phyloP scores from a whole-genome alignment of 2,329 filamentous ascomycete species.

The Cladosporium sp. region DNA sequence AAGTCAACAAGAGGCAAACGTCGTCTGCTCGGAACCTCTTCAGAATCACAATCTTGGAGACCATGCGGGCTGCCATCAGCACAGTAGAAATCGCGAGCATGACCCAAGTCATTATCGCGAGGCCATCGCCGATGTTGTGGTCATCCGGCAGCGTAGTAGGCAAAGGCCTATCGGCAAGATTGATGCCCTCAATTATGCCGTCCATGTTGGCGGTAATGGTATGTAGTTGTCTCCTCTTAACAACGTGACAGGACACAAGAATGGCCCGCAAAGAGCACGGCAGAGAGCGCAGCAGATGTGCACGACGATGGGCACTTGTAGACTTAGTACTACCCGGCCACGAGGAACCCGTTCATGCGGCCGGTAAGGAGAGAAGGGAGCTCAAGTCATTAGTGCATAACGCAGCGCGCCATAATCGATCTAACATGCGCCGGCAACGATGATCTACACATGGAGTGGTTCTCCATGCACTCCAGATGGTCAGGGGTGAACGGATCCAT shows the following conservation, averaged over 20 bases:
- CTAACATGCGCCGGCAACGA: slow-evolving; percentile 1
- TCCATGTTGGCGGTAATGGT: background rate
- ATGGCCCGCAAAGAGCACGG: slow-evolving; percentile 1
- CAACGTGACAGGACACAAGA: background rate
- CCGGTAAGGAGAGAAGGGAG: slow-evolving; percentile 8
- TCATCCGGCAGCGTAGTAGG: background rate
- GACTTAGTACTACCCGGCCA: background rate
- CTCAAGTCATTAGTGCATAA: slow-evolving; percentile 4
- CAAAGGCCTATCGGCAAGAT: background rate
- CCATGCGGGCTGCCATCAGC: background rate
- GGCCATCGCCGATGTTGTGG: slow-evolving; percentile 2
- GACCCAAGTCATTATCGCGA: slow-evolving; percentile 14
- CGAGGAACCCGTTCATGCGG: background rate
- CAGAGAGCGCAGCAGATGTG: background rate
- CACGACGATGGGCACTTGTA: slow-evolving; percentile 10
- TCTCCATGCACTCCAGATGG: slow-evolving; percentile 5
- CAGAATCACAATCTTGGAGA: slow-evolving; percentile 4
- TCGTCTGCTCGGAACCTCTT: slow-evolving; percentile 8
- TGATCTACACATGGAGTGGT: slow-evolving; percentile 1
- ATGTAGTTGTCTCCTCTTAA: background rate
- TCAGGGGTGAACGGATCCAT: background rate
- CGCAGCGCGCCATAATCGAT: background rate
- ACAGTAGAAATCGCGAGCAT: slow-evolving; percentile 12
- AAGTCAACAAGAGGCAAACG: slow-evolving; percentile 4
- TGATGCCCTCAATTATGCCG: background rate